Conservation (phyloP, 2,329 filamentous ascomycete genomes). For the Raffaelea arxii region DNA sequence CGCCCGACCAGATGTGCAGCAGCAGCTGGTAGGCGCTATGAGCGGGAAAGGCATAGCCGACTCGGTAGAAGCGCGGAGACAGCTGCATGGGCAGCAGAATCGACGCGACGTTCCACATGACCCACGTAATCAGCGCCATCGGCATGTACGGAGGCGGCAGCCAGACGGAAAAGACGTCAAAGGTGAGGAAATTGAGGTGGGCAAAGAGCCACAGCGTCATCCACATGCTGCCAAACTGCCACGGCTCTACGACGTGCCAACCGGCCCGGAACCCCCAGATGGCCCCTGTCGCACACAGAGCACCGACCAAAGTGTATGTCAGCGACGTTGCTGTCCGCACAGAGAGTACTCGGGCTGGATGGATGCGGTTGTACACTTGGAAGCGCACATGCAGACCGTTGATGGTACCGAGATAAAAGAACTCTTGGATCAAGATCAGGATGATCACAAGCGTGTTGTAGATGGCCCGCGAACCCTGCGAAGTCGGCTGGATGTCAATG, state of each 20-base stretch:
- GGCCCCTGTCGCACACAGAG: slow-evolving; percentile 27
- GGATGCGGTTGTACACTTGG: slow-evolving; percentile 24
- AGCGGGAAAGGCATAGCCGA: slow-evolving; percentile 29
- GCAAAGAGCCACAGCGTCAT: slow-evolving; percentile 26
- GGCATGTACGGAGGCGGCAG: slow-evolving; percentile 29
- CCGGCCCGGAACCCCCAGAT: slow-evolving; percentile 34
- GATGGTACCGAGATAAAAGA: slow-evolving; percentile 22
- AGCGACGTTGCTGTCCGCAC: slow-evolving; percentile 19
- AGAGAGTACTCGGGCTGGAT: slow-evolving; percentile 20
- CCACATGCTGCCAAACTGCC: slow-evolving; percentile 18
- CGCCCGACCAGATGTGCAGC: slow-evolving; percentile 31
- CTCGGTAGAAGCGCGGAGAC: slow-evolving; percentile 28
- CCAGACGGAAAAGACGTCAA: slow-evolving; percentile 33
- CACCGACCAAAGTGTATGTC: slow-evolving; percentile 25
- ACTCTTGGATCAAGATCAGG: slow-evolving; percentile 23
- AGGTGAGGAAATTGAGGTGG: slow-evolving; percentile 20
- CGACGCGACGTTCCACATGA: slow-evolving; percentile 31
- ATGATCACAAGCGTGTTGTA: slow-evolving; percentile 32
- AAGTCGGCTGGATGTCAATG: slow-evolving; percentile 22
- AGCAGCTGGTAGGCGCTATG: slow-evolving; percentile 29
- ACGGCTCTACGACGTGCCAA: slow-evolving; percentile 28
- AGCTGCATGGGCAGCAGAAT: slow-evolving; percentile 33
- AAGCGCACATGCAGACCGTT: slow-evolving; percentile 25
- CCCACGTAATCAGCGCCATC: slow-evolving; percentile 24
- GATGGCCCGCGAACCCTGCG: slow-evolving; percentile 23